These are phyloP conservation scores for Juncus inflexus DNA, from an alignment of 176 grass and related monocot species.

Conservation along the genomic window DNA sequence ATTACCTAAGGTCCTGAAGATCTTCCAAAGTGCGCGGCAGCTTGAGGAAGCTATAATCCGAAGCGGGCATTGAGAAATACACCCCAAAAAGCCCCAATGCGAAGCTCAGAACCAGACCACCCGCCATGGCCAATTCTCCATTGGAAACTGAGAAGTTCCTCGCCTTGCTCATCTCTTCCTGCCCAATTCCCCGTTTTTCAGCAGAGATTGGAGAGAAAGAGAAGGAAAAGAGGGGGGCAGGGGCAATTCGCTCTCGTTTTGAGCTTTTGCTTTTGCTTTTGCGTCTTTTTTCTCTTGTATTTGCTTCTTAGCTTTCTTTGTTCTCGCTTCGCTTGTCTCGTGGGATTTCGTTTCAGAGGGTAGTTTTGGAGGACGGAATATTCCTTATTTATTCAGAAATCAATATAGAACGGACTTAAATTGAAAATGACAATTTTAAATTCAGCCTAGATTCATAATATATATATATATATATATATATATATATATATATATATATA, in stretches of 20 bases:
- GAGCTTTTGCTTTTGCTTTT: neutral
- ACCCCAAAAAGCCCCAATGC: constrained; percentile 62
- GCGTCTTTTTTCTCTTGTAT: constrained; percentile 1
- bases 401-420: neutral
- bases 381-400: constrained; percentile 2
- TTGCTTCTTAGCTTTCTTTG: neutral
- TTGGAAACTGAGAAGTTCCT: constrained; percentile 54
- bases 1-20: constrained; percentile 82
- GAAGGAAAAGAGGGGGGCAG: constrained; percentile 28
- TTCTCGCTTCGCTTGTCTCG: constrained; percentile 10
- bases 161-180: constrained; percentile 48
- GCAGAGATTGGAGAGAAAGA: constrained; percentile 22
- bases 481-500: too few species aligned
- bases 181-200: neutral
- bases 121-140: constrained; percentile 54
- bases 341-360: constrained; percentile 28
- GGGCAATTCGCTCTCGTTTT: constrained; percentile 35
- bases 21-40: constrained; percentile 59
- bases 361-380: constrained; percentile 49
- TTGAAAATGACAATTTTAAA: too few species aligned
- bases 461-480: too few species aligned
- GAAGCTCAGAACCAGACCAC: constrained; percentile 52
- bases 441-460: too few species aligned
- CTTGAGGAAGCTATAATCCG: constrained; percentile 69
- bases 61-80: constrained; percentile 81